Conservation (phyloP, 2,329 filamentous ascomycete genomes). For the Microascus cirrosus region DNA sequence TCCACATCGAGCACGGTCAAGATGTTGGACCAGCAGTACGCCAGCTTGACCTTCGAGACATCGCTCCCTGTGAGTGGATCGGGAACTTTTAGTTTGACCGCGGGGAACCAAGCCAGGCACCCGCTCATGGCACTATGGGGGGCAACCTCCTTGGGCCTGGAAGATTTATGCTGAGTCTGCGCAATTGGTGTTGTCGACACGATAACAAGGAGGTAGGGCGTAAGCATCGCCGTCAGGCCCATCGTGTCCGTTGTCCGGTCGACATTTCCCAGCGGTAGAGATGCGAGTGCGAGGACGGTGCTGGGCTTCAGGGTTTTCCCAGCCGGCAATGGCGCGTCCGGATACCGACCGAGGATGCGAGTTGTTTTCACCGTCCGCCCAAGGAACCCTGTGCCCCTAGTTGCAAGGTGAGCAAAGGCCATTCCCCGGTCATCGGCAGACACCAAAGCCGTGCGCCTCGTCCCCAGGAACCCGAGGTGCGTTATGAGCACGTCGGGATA, state of each 20-base stretch:
- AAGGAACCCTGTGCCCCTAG: constrained; percentile 76
- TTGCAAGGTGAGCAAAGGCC: constrained; percentile 96
- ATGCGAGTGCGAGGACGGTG: constrained; percentile 84
- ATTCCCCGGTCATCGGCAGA: constrained; percentile 92
- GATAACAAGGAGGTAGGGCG: constrained; percentile 88
- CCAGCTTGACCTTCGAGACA: constrained; percentile 73
- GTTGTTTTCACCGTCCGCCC: constrained; percentile 81
- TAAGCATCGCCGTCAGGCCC: constrained; percentile 89
- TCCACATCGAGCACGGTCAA: constrained; percentile 85
- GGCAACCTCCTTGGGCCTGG: constrained; percentile 79
- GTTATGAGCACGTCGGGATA: constrained; percentile 65
- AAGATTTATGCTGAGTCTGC: constrained; percentile 90
- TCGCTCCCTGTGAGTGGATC: constrained; percentile 56
- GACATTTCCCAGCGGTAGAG: constrained; percentile 86
- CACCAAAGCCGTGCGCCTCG: constrained; percentile 83
- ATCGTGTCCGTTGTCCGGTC: constrained; percentile 79
- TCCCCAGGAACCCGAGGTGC: constrained; percentile 91
- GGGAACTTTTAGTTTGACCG: constrained; percentile 76
- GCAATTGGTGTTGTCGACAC: constrained; percentile 95
- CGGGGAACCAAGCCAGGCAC: constrained; percentile 93
- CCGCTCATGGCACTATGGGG: constrained; percentile 89
- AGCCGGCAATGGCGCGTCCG: constrained; percentile 49
- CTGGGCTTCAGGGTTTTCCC: constrained; percentile 76
- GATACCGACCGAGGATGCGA: constrained; percentile 84
- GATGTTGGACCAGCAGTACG: constrained; percentile 98